A percentile compares a stretch with the other conserved stretches of the same genome.
Conservation (phyloP, 768 basidiomycete genomes). For the Lactarius quietus region DNA sequence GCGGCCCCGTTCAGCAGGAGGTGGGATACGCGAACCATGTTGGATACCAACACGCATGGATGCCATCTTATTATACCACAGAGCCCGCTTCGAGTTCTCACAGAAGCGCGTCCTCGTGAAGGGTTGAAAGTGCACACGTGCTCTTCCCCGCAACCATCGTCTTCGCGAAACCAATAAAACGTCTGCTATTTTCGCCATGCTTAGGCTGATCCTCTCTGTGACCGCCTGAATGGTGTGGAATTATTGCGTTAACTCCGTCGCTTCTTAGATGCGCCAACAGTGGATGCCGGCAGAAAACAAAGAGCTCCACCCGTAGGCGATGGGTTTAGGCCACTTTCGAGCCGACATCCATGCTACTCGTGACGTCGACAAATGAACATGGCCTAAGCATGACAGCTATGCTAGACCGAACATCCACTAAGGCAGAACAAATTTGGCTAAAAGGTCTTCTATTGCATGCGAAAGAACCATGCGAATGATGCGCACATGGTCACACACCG, state of each 20-base stretch:
- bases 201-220: not conserved
- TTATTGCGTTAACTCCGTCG: not conserved
- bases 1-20: not conserved
- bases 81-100: not conserved
- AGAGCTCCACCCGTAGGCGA: not conserved
- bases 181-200: not conserved
- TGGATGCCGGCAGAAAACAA: not conserved
- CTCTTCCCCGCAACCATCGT: not conserved
- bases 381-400: not conserved
- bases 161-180: not conserved
- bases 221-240: not conserved
- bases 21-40: not conserved
- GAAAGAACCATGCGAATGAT: not conserved
- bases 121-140: not conserved
- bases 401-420: not conserved
- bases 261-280: not conserved
- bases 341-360: not conserved
- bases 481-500: not conserved
- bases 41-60: not conserved
- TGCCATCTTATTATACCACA: constrained; percentile 4
- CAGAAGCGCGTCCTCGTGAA: not conserved
- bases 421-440: not conserved
- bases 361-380: no score
- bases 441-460: not conserved
- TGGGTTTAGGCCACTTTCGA: not conserved